Conservation (phyloP, 768 basidiomycete genomes). For the Omphalotus guepiniiformis region DNA sequence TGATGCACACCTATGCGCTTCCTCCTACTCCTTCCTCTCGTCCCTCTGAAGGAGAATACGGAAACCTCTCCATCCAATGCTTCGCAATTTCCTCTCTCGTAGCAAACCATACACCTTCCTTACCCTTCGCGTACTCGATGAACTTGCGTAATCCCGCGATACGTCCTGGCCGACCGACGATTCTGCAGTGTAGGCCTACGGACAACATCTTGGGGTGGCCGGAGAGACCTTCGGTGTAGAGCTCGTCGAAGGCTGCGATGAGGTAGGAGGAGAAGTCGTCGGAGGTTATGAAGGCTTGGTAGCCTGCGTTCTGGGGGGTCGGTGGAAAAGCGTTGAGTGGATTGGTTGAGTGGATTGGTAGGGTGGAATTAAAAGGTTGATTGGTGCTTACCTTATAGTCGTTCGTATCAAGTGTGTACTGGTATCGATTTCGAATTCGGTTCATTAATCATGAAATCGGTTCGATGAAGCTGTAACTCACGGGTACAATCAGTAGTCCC, state of each 20-base stretch:
- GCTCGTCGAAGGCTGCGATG: conserved; percentile 9
- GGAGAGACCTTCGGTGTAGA: conserved; percentile 6
- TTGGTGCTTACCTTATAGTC: neutral
- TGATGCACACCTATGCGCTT: too few species aligned
- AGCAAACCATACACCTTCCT: conserved; percentile 10
- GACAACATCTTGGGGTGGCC: conserved; percentile 14
- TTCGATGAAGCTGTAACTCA: neutral
- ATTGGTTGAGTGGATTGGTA: too few species aligned
- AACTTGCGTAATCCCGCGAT: conserved; percentile 9
- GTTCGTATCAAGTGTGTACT: conserved; percentile 4
- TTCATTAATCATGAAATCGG: too few species aligned
- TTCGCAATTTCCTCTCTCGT: conserved; percentile 10
- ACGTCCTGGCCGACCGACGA: conserved; percentile 10
- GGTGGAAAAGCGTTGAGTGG: neutral
- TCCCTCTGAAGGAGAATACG: neutral
- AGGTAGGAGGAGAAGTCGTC: conserved; percentile 7
- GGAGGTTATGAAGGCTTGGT: neutral
- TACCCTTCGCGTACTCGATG: conserved; percentile 8
- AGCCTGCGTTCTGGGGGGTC: neutral
- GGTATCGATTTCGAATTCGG: neutral
- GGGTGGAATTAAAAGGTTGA: too few species aligned
- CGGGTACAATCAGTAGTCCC: conserved; percentile 10
- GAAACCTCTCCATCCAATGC: conserved; percentile 10
- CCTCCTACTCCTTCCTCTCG: too few species aligned
- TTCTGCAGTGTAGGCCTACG: conserved; percentile 9